Base-by-base conservation (phyloP, 768 basidiomycete genomes). In the Boletellus ananas region DNA sequence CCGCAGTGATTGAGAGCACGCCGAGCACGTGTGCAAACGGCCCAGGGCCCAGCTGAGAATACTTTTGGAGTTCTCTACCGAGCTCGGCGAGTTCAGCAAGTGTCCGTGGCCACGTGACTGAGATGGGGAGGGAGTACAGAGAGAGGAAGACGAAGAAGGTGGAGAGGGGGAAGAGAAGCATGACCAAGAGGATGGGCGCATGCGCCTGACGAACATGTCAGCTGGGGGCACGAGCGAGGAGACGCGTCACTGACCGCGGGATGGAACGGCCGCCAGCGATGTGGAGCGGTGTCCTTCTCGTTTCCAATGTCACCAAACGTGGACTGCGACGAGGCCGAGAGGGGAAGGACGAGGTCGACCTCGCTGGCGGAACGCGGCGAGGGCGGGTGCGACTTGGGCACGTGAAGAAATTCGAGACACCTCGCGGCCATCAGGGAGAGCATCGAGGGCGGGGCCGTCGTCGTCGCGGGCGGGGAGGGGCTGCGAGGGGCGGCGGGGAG, bases 1-100 rank as follows among this genome's bases (percentile, higher is more conserved):
- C 73, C 4, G 90, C 90, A 16, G 87, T 85, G 13, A 94, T 76
- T 34, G 87, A 83, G 59, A 97, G 77, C 43, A 94, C 91, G 21
- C 77, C 82, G 37, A 94, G 66, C 46, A 95, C 89, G 69, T 95
- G 94, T 8, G 78, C 77, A 46, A 82, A 73, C 17, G 85, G 79
- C 3, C 70, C 73, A 27, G 72, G 58, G 11, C 87, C 87, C 51
- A 83, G 84, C 64, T 85, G 85, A 9, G 87, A 81, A 66, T 92
- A 93, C 45, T 78, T 81, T 59, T 86, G 86, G 7, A 90, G 79
- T 51, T 90, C 87, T 36, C 79, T 73, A 14, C 86, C 88, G 11
- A 92, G 74, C 60, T 82, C 79, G 12, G 87, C 84, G 40, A 91
- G 77, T 59, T 93, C 90, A 18, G 83, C 67, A 27, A 90, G 69